Base-by-base conservation (phyloP, 2,329 filamentous ascomycete genomes). In the Neofusicoccum cordaticola region DNA sequence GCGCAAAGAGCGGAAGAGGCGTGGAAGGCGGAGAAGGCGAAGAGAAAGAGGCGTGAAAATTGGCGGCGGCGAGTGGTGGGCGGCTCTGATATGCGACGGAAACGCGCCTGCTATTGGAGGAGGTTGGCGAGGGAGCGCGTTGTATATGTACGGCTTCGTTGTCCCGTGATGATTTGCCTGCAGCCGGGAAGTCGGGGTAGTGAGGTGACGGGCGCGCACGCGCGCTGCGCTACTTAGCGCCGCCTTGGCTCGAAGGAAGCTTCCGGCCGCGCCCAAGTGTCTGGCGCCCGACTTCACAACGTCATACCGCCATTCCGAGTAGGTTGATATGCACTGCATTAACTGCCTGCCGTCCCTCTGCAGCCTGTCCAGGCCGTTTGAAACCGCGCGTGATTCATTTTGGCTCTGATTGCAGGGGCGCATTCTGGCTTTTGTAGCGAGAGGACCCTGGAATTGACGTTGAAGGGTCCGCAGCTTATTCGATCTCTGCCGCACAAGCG, bases 91-190 rank as follows among this genome's bases (percentile, higher is more conserved):
- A 31, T 63, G 57, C 42, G 42, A 56, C 45, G 60, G 12, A 51
- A 34, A 66, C 62, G 44, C 60, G 44, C 15, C 47, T 66, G 57
- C 51, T 53, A 52, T 62, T 56, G 53, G 63, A 66, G 56, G 63
- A 19, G 61, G 56, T n/a, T 56, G 41, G 27, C 34, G 53, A 41
- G 65, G 53, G 39, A 57, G 65, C 62, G 63, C 57, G 66, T 50
- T 69, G 70, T 69, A 68, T 65, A 74, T 74, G 73, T 75, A 72
- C 62, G 72, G 72, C 70, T 75, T 73, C 71, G 75, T 69, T 77
- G 74, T 71, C 69, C 67, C 60, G 65, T 62, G 68, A 64, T 77
- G 74, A 75, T 75, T 76, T 44, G 62, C 35, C 19, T 48, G 44
- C 19, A 4, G 44, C 6, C 31, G 41, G 27, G 22, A 15, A 4